Evolutionary conservation across 176 grass and related monocot genomes (phyloP), one percentile per base, ranked within the genome.

Genomic region (Rhynchospora breviuscula): DNA sequence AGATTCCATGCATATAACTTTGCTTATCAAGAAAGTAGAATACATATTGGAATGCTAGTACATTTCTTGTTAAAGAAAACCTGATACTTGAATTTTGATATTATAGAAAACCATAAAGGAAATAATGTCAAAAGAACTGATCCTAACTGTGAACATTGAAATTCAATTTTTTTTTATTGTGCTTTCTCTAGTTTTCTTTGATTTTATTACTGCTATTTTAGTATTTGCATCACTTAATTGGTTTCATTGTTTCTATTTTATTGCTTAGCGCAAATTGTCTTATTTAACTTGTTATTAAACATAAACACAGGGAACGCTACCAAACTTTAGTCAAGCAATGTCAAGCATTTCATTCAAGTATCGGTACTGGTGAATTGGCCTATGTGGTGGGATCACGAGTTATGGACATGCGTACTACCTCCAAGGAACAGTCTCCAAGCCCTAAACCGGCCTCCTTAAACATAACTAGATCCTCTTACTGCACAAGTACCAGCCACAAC

Each of bases 281-380:
- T 48, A 54, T 53, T 48, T 53, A 75, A 54, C 49, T 77, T 56
- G 19, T 77, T 49, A 71, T 77, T 23, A 19, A 54, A 77, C 53
- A 77, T 17, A 26, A 44, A 81, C 35, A 86, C 78, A 98, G 96
- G 86, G 92, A 98, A 85, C 89, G 54, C 29, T 98, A 95, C 83
- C 90, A 90, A 59, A 59, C 57, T 84, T 86, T 98, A 91, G 67
- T 98, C 23, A 91, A 79, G 73, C 89, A 98, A 81, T 95, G 96
- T 82, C 91, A 89, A 86, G 79, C 82, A 63, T 93, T 98, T 87
- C 93, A 98, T 44, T 83, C 89, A 86, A 98, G 96, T 82, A 89
- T 98, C 71, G 96, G 96, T 75, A 98, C 96, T 59, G 96, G 96
- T 83, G 86, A 93, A 81, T 91, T 98, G 63, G 96, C 96, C 1